Base-by-base conservation (phyloP, 1,284 basidiomycete genomes). In the Apiotrichum mycotoxinovorans region DNA sequence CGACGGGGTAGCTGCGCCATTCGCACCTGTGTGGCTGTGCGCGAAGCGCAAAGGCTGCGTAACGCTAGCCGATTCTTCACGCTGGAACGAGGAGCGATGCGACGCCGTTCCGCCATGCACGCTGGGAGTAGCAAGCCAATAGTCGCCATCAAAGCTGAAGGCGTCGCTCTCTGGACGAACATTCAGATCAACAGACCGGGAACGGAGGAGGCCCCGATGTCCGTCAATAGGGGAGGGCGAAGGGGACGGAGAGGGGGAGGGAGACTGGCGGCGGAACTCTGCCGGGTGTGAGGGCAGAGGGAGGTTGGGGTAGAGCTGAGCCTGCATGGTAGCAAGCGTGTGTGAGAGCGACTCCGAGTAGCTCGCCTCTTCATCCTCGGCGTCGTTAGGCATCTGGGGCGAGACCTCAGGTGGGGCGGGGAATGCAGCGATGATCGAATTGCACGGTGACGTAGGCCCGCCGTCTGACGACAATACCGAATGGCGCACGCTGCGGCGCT, bases 71-170 rank as follows among this genome's bases (percentile, higher is more conserved):
- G 30, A 12, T 22, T 11, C n/a, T 20, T 41, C 20, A 20, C 40
- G 40, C 10, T n/a, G 20, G 5, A 20, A 9, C 8, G 40, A n/a
- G 9, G n/a, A 4, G 4, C 3, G 10, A n/a, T 22, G 40, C 7
- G 18, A 11, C 5, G n/a, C 14, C 11, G n/a, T 8, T 20, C 30
- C 30, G 12, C 7, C 12, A 12, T 30, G 30, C 30, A 30, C 30
- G 30, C 7, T 25, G 25, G 46, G 46, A 3, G 30, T 35, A 9
- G 34, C 34, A 20, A 48, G 46, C 46, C 46, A 48, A 20, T 48
- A 48, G 22, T 48, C 46, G 14, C 25, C 46, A n/a, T 48, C 46
- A 35, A 48, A 48, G 33, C 12, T 37, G 23, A 48, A 48, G 2
- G 46, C 46, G 25, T 48, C 46, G 34, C 46, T 48, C 26, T 48